A percentile compares a stretch with the other conserved stretches of the same genome.
These are phyloP conservation scores for Tagetes patula DNA, from an alignment of 129 eudicot species.

Conservation along the genomic window DNA sequence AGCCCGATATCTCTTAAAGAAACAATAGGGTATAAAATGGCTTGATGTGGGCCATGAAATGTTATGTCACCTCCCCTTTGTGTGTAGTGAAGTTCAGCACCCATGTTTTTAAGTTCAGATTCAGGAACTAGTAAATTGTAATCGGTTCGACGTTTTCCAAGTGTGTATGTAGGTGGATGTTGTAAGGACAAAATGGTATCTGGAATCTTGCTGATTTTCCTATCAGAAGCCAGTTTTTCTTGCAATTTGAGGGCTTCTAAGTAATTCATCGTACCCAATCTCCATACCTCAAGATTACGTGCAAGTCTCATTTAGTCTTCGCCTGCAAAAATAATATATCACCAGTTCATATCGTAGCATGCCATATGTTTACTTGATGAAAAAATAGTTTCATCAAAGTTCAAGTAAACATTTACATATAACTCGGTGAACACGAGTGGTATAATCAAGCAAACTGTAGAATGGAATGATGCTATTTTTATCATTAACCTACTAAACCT, in stretches of 20 bases:
- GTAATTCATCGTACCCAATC: constrained; percentile 73
- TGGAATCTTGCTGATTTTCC: constrained; percentile 55
- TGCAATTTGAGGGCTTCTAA: constrained; percentile 78
- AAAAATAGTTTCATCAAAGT: constrained; percentile 15
- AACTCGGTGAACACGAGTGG: not conserved
- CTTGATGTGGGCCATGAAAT: constrained; percentile 88
- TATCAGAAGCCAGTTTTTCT: constrained; percentile 70
- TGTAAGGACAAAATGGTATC: constrained; percentile 79
- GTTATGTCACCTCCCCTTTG: constrained; percentile 96
- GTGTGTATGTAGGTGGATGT: constrained; percentile 97
- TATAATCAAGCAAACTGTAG: constrained; percentile 1
- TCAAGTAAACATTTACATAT: constrained; percentile 1
- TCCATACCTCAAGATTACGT: constrained; percentile 75
- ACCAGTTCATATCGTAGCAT: not conserved
- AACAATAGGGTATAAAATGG: constrained; percentile 79
- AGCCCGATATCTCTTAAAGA: constrained; percentile 71
- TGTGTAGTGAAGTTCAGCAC: constrained; percentile 90
- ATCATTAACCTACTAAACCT: not conserved
- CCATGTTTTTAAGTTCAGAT: constrained; percentile 63
- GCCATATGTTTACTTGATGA: constrained; percentile 5
- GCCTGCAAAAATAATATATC: not conserved
- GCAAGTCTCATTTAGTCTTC: constrained; percentile 57
- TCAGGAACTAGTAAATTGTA: constrained; percentile 73
- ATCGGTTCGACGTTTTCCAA: constrained; percentile 83
- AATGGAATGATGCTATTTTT: not conserved